Percentiles rank a stretch among this genome's conserved stretches.
Conservation (phyloP, 2,329 filamentous ascomycete genomes). For the Cytospora piceicola region DNA sequence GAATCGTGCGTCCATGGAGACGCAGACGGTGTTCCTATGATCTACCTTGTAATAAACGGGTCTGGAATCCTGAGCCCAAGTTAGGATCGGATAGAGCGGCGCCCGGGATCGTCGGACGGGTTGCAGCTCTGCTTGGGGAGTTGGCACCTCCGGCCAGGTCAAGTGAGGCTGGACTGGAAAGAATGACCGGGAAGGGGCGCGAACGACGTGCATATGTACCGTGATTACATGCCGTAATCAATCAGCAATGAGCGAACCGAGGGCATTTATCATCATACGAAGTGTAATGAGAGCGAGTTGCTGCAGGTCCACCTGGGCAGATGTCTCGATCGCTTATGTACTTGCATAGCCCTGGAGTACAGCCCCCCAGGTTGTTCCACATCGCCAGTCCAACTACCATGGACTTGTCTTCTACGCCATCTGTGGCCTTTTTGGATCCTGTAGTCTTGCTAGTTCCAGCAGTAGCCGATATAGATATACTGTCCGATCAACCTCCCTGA, state of each 20-base stretch:
- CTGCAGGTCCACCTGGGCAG: no score
- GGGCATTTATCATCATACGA: background rate
- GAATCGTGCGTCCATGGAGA: background rate
- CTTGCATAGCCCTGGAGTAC: no score
- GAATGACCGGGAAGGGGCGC: constrained; percentile 27
- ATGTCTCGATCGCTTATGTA: no score
- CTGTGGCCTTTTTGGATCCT: constrained; percentile 37
- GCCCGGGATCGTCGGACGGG: background rate
- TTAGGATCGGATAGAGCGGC: background rate
- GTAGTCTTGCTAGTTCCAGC: constrained; percentile 56
- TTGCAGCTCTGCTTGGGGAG: background rate
- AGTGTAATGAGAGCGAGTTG: background rate
- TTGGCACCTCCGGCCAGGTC: background rate
- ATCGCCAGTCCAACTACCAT: no score
- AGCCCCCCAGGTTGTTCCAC: no score
- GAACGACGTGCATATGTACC: constrained; percentile 20
- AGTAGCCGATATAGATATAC: constrained; percentile 65
- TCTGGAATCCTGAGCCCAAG: background rate
- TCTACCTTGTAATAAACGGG: background rate
- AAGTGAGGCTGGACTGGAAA: no score
- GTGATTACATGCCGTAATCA: constrained; percentile 8
- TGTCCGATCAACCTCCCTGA: constrained; percentile 63
- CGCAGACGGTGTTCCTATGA: background rate
- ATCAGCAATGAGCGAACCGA: background rate
- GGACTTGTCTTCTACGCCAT: background rate